Evolutionary conservation across 2,329 filamentous ascomycete genomes (phyloP).

Genomic region (Cucurbitaria berberidis): DNA sequence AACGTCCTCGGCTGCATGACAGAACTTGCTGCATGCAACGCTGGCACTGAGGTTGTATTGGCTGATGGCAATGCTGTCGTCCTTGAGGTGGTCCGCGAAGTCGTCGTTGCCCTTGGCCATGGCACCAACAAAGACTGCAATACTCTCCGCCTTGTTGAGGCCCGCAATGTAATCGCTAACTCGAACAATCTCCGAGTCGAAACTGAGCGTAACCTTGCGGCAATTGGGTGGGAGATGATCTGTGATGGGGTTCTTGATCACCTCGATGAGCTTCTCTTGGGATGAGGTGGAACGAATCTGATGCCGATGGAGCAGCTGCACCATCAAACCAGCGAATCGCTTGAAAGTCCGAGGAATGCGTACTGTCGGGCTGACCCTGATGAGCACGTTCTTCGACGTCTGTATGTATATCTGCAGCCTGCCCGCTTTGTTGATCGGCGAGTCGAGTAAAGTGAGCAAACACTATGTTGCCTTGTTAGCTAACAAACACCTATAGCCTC

Average conservation of each 20-base stretch:
- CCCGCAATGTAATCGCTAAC: constrained; percentile 87
- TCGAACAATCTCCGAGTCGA: constrained; percentile 85
- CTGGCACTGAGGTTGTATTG: constrained; percentile 97
- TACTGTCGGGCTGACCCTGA: constrained; percentile 97
- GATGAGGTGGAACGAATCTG: constrained; percentile 97
- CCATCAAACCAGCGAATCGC: constrained; percentile 98
- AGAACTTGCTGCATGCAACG: constrained; percentile 99
- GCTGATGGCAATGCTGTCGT: constrained; percentile 98
- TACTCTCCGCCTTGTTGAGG: constrained; percentile 82
- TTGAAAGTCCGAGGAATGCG: constrained; percentile 98
- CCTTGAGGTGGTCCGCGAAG: constrained; percentile 92
- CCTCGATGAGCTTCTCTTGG: constrained; percentile 94
- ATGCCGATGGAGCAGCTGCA: constrained; percentile 92
- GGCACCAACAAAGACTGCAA: constrained; percentile 96
- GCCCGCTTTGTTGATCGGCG: constrained; percentile 97
- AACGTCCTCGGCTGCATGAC: constrained; percentile 94
- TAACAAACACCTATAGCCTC: constrained; percentile 9
- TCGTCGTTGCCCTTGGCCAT: constrained; percentile 98
- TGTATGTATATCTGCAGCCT: constrained; percentile 98
- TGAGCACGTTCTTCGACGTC: constrained; percentile 94
- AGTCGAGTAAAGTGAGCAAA: constrained; percentile 94
- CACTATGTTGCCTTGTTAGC: constrained; percentile 66
- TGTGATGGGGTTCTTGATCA: constrained; percentile 97
- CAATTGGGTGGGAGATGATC: constrained; percentile 97
- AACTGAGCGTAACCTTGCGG: constrained; percentile 95